Conservation (phyloP, 805 yeast genomes). For the Phaffomyces antillensis region DNA sequence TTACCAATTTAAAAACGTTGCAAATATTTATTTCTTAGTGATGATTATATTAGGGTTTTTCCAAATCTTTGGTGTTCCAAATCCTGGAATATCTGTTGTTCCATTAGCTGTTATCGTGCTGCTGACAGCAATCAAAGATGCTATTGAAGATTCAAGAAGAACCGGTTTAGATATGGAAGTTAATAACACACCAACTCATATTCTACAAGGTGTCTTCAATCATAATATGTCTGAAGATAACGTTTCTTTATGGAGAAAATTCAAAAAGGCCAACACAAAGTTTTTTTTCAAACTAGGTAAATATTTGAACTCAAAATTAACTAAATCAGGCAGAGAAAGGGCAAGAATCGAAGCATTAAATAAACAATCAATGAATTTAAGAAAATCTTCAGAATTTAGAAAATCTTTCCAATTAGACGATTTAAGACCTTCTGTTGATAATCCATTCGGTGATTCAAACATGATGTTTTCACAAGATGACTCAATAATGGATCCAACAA, state of each 20-base stretch:
- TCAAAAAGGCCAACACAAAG: slow-evolving; percentile 45
- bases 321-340: slow-evolving; percentile 31
- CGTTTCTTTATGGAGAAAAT: slow-evolving; percentile 43
- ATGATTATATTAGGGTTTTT: slow-evolving; percentile 75
- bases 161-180: slow-evolving; percentile 66
- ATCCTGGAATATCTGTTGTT: slow-evolving; percentile 66
- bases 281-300: slow-evolving; percentile 13
- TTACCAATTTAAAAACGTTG: slow-evolving; percentile 81
- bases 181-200: slow-evolving; percentile 67
- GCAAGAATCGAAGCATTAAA: slow-evolving; percentile 23
- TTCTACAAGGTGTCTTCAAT: slow-evolving; percentile 48
- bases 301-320: slow-evolving; percentile 28
- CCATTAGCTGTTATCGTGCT: slow-evolving; percentile 73
- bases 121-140: slow-evolving; percentile 74
- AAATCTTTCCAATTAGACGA: slow-evolving; percentile 25
- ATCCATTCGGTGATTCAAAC: slow-evolving; percentile 21
- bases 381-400: slow-evolving; percentile 30
- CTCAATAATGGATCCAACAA: slow-evolving; percentile 47
- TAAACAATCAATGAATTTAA: slow-evolving; percentile 20
- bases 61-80: slow-evolving; percentile 73
- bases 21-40: slow-evolving; percentile 79
- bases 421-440: slow-evolving; percentile 15
- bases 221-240: slow-evolving; percentile 57
- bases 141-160: slow-evolving; percentile 74
- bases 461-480: slow-evolving; percentile 34